Percentiles rank a stretch among this genome's conserved stretches.
Evolutionary conservation across 441 rosid species (phyloP).

Genomic region (Viola pubescens): DNA sequence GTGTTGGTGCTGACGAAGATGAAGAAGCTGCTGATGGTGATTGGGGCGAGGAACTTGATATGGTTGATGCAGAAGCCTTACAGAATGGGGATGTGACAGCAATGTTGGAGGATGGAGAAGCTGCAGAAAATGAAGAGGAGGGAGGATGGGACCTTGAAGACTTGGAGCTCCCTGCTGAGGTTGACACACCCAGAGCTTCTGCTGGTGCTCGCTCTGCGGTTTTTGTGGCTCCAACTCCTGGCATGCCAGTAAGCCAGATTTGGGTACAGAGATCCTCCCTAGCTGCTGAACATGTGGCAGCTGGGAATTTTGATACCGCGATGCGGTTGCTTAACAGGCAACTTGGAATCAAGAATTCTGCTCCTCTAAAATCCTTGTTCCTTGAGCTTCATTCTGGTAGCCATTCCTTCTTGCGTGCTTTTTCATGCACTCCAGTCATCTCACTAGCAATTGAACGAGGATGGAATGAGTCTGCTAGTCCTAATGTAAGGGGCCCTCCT

Average conservation of each 20-base stretch:
- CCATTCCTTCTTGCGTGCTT: constrained; percentile 59
- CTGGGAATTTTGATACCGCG: constrained; percentile 82
- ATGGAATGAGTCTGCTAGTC: constrained; percentile 63
- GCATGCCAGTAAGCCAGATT: constrained; percentile 72
- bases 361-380: constrained; percentile 56
- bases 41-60: constrained; percentile 75
- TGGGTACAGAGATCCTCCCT: constrained; percentile 78
- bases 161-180: constrained; percentile 71
- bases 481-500: constrained; percentile 60
- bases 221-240: constrained; percentile 68
- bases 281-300: constrained; percentile 87
- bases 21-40: constrained; percentile 59
- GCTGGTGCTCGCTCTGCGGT: constrained; percentile 42
- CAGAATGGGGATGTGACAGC: constrained; percentile 49
- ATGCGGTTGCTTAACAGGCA: constrained; percentile 81
- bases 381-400: constrained; percentile 68
- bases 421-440: constrained; percentile 61
- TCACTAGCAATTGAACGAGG: constrained; percentile 72
- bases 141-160: constrained; percentile 92
- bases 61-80: constrained; percentile 51
- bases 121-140: constrained; percentile 45
- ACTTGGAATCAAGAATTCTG: constrained; percentile 67
- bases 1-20: constrained; percentile 36
- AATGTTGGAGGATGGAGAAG: constrained; percentile 55
- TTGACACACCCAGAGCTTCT: constrained; percentile 61